Conservation (phyloP, 1,284 basidiomycete species). For the Apiotrichum domesticum region DNA sequence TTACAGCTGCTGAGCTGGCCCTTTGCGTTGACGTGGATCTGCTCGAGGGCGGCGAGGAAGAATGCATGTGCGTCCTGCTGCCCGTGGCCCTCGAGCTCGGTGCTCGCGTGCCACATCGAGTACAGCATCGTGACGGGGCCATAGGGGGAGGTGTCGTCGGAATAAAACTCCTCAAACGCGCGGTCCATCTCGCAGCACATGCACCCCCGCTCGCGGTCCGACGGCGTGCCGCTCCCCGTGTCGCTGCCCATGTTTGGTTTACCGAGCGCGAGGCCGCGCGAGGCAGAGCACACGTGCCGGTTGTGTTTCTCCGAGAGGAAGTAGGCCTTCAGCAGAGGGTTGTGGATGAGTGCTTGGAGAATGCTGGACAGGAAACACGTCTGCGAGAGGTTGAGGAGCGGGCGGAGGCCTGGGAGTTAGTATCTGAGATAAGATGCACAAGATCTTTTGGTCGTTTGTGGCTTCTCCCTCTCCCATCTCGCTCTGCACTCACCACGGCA, state of each 20-base stretch:
- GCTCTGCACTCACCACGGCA: constrained; percentile 28
- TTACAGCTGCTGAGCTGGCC: constrained; percentile 61
- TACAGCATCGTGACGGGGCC: constrained; percentile 80
- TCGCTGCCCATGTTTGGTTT: constrained; percentile 23
- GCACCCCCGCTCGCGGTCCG: constrained; percentile 58
- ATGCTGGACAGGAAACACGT: constrained; percentile 94
- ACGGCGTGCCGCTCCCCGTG: constrained; percentile 7
- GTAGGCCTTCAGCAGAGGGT: constrained; percentile 82
- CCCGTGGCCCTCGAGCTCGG: constrained; percentile 79
- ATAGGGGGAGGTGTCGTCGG: constrained; percentile 61
- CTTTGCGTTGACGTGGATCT: constrained; percentile 72
- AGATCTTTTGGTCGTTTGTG: too few species aligned
- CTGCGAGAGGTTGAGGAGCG: constrained; percentile 77
- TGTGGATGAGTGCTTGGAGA: constrained; percentile 86
- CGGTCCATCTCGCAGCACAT: constrained; percentile 93
- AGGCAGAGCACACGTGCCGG: constrained; percentile 36
- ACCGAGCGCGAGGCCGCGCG: constrained; percentile 29
- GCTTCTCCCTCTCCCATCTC: background rate
- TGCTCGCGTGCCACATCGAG: constrained; percentile 76
- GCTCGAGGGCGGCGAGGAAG: constrained; percentile 72
- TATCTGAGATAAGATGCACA: background rate
- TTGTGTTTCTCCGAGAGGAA: constrained; percentile 67
- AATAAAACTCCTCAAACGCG: constrained; percentile 80
- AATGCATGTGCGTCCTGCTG: constrained; percentile 65
- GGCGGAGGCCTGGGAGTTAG: constrained; percentile 60